Percentiles rank a stretch among this genome's conserved stretches.
phyloP scores from a whole-genome alignment of 257 asterid species.

The Nicotiana undulata region DNA sequence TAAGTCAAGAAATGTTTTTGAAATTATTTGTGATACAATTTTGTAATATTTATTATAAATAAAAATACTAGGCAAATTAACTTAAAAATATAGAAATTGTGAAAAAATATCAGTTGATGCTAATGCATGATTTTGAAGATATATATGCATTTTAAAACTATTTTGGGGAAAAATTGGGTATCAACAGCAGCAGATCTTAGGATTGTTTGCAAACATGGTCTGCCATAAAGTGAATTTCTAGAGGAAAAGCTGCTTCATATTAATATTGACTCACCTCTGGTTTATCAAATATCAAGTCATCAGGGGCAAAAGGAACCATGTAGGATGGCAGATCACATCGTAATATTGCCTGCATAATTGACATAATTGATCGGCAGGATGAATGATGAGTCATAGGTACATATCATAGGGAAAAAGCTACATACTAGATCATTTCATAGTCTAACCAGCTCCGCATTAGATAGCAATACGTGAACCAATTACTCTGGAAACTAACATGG shows the following conservation, averaged over 20 bases:
- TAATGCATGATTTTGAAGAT: no score
- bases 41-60: no score
- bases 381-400: background rate
- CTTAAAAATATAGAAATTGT: no score
- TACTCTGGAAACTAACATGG: background rate
- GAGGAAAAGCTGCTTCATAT: background rate
- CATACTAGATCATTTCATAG: constrained; percentile 77
- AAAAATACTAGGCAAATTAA: no score
- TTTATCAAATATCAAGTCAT: constrained; percentile 57
- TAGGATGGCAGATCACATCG: constrained; percentile 90
- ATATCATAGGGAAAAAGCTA: background rate
- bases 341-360: constrained; percentile 59
- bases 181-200: no score
- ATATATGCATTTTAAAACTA: no score
- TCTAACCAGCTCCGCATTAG: constrained; percentile 79
- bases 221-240: background rate
- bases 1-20: no score
- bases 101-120: no score
- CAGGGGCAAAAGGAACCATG: constrained; percentile 80
- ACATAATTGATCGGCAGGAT: background rate
- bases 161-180: no score
- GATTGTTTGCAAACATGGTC: no score
- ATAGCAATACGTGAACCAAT: constrained; percentile 46
- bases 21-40: no score
- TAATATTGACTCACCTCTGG: constrained; percentile 64